These are phyloP conservation scores for Raphanus sativus DNA, from an alignment of 345 rosid genomes.

Conservation along the genomic window DNA sequence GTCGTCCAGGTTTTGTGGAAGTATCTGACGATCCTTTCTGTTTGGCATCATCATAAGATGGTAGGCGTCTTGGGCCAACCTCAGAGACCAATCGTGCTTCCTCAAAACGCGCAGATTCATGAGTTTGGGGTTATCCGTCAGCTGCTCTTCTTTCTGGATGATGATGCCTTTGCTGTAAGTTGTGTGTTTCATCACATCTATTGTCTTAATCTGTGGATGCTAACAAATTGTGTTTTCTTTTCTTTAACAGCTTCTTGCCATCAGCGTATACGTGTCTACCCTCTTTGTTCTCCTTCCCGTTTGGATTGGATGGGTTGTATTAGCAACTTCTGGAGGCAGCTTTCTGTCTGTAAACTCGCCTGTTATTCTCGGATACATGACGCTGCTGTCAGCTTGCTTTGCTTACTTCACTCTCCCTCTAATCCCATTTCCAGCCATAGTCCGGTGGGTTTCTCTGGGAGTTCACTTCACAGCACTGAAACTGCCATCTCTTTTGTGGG, in stretches of 20 bases:
- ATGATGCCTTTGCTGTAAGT: slow-evolving; percentile 26
- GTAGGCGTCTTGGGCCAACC: background rate
- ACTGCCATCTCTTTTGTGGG: slow-evolving; percentile 3
- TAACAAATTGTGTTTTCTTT: background rate
- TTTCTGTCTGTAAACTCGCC: background rate
- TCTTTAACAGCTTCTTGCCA: slow-evolving; percentile 13
- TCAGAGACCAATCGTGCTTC: background rate
- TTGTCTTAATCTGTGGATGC: background rate
- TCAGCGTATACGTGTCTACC: background rate
- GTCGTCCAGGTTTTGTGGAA: background rate
- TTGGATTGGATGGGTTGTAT: slow-evolving; percentile 19
- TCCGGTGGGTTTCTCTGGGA: slow-evolving; percentile 3
- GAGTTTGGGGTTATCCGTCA: slow-evolving; percentile 23
- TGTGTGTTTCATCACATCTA: background rate
- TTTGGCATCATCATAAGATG: background rate
- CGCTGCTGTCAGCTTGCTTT: background rate
- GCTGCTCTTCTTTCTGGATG: slow-evolving; percentile 26
- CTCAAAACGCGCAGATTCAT: background rate
- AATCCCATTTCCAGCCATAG: background rate
- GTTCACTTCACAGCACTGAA: slow-evolving; percentile 5
- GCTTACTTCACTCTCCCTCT: background rate
- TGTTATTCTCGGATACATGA: slow-evolving; percentile 4
- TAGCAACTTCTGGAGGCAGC: slow-evolving; percentile 9
- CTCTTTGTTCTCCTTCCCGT: slow-evolving; percentile 18
- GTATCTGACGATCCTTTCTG: slow-evolving; percentile 11